phyloP scores from a whole-genome alignment of 192 early-diverging fungal species.

The Backusella mclennaniae region DNA sequence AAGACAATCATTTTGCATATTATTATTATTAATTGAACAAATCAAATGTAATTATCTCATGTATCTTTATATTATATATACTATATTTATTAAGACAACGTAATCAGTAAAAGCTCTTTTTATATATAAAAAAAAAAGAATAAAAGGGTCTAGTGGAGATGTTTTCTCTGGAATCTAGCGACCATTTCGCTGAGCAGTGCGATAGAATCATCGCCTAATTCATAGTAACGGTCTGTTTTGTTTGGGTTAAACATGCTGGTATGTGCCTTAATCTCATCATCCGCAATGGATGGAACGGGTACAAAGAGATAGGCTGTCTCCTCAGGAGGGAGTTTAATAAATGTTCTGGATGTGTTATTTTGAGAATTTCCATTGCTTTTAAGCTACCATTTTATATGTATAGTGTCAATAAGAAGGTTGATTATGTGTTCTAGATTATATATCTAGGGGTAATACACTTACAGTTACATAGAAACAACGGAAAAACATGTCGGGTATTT shows the following conservation, averaged over 20 bases:
- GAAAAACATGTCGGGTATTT: slow-evolving; percentile 27
- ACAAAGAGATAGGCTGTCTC: slow-evolving; percentile 20
- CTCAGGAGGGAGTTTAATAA: slow-evolving; percentile 28
- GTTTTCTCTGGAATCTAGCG: slow-evolving; percentile 6
- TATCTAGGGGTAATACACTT: background rate
- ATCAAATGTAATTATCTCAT: background rate
- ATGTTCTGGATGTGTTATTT: slow-evolving; percentile 15
- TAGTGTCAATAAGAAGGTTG: background rate
- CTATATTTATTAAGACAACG: background rate
- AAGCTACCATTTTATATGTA: background rate
- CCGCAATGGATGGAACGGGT: slow-evolving; percentile 12
- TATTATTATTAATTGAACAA: background rate
- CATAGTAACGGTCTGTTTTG: slow-evolving; percentile 29
- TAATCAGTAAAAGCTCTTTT: background rate
- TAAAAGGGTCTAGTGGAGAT: background rate
- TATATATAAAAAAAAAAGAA: background rate
- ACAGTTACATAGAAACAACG: slow-evolving; percentile 32
- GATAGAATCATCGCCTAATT: slow-evolving; percentile 10
- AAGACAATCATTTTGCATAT: background rate
- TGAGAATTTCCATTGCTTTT: background rate
- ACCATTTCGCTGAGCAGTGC: slow-evolving; percentile 21
- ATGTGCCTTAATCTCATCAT: slow-evolving; percentile 28
- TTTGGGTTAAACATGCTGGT: slow-evolving; percentile 34
- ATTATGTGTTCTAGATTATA: background rate
- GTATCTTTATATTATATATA: slow-evolving; percentile 1